These are phyloP conservation scores for Cryptococcus maquisensis DNA, from an alignment of 1,284 basidiomycete species.

Conservation along the genomic window DNA sequence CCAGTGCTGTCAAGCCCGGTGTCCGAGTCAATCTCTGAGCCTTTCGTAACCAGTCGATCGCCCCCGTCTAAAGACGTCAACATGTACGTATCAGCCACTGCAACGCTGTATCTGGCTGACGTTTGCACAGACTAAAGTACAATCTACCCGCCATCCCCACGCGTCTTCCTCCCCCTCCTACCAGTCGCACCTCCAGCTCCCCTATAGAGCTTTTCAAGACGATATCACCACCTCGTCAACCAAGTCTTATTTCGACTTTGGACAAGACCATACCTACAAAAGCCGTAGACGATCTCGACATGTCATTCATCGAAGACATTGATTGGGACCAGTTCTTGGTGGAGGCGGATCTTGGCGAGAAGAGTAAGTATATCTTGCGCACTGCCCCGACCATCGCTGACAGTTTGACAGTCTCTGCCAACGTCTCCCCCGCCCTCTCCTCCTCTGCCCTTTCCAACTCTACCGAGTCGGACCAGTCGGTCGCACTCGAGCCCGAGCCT, in stretches of 20 bases:
- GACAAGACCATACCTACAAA: slow-evolving; percentile 5
- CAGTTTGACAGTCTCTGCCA: slow-evolving; percentile 1
- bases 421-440: slow-evolving; percentile 9
- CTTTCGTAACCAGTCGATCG: slow-evolving; percentile 12
- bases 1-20: slow-evolving; percentile 13
- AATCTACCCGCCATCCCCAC: slow-evolving; percentile 12
- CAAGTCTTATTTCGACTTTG: slow-evolving; percentile 15
- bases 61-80: slow-evolving; percentile 15
- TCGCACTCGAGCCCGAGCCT: slow-evolving; percentile 26
- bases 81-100: background rate
- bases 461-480: slow-evolving; percentile 38
- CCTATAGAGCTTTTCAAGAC: slow-evolving; percentile 12
- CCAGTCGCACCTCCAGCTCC: slow-evolving; percentile 10
- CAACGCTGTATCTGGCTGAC: background rate
- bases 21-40: slow-evolving; percentile 12
- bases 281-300: background rate
- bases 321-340: slow-evolving; percentile 35
- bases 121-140: background rate
- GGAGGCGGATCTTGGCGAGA: slow-evolving; percentile 22
- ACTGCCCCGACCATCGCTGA: background rate
- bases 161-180: slow-evolving; percentile 14
- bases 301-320: slow-evolving; percentile 15
- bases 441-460: slow-evolving; percentile 18
- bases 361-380: background rate
- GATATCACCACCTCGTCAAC: slow-evolving; percentile 7